Percentiles rank a stretch among this genome's conserved stretches.
Conservation (phyloP, 768 basidiomycete genomes). For the Leccinum arenicola region DNA sequence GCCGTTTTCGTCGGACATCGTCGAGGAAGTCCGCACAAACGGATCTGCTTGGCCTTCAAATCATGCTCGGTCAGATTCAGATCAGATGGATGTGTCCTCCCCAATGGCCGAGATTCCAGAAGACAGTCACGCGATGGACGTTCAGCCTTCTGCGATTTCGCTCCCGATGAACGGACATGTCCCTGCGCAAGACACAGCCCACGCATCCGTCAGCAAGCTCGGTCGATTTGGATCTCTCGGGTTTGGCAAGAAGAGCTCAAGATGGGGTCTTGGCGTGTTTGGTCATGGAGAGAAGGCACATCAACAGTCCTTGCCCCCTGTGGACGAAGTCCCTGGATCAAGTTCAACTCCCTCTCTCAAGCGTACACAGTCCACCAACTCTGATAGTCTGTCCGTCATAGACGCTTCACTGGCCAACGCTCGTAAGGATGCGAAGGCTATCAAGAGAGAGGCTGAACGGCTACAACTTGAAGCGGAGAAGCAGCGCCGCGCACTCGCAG, state of each 20-base stretch:
- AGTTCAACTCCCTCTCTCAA: constrained; percentile 67
- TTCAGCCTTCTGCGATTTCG: constrained; percentile 49
- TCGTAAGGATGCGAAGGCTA: constrained; percentile 64
- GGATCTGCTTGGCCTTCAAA: constrained; percentile 26
- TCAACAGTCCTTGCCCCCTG: constrained; percentile 59
- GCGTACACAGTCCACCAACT: constrained; percentile 75
- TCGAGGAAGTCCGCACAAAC: constrained; percentile 29
- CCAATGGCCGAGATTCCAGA: constrained; percentile 48
- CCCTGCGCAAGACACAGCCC: constrained; percentile 37
- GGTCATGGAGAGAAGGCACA: constrained; percentile 67
- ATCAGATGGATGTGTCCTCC: constrained; percentile 56
- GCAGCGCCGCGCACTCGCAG: constrained; percentile 73
- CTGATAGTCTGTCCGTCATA: constrained; percentile 63
- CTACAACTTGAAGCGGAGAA: constrained; percentile 79
- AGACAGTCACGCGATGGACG: constrained; percentile 43
- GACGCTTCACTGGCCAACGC: constrained; percentile 41
- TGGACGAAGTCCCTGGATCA: constrained; percentile 64
- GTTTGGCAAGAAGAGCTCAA: constrained; percentile 67
- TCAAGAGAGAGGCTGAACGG: constrained; percentile 80
- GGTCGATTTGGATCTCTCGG: constrained; percentile 57
- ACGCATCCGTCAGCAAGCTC: constrained; percentile 48
- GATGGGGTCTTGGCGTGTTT: constrained; percentile 70
- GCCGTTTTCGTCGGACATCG: constrained; percentile 28
- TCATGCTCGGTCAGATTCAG: constrained; percentile 31
- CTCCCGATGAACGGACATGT: constrained; percentile 34